Percentiles rank a stretch among this genome's conserved stretches.
Conservation (phyloP, 805 yeast genomes). For the Yueomyces sp. region DNA sequence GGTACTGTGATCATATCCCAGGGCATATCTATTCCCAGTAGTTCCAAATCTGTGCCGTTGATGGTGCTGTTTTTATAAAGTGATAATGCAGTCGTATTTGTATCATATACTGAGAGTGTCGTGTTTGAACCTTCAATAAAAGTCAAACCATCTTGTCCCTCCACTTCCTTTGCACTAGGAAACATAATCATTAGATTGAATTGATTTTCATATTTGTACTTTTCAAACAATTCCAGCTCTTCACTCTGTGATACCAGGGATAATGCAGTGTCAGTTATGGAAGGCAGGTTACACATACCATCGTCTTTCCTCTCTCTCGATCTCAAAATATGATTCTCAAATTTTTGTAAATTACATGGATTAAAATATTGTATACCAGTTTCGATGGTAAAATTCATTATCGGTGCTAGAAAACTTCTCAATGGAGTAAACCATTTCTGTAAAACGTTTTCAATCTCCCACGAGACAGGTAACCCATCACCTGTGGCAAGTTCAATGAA, state of each 20-base stretch:
- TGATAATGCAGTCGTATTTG: background rate
- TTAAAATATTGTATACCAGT: constrained; percentile 60
- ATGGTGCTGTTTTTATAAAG: background rate
- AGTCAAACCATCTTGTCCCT: constrained; percentile 29
- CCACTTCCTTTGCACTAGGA: constrained; percentile 14
- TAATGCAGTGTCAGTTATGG: background rate
- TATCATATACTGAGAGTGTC: background rate
- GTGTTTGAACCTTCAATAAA: constrained; percentile 5
- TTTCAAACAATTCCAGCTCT: constrained; percentile 20
- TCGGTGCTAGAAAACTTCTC: constrained; percentile 35
- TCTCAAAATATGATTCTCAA: too few species aligned
- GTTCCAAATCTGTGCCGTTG: background rate
- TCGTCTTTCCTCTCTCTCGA: constrained; percentile 6
- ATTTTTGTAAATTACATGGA: too few species aligned
- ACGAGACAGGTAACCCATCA: constrained; percentile 49
- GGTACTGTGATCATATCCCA: constrained; percentile 50
- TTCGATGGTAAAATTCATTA: constrained; percentile 63
- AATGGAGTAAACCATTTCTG: constrained; percentile 43
- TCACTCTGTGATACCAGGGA: background rate
- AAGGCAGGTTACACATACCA: constrained; percentile 17
- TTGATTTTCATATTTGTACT: constrained; percentile 30
- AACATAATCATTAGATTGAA: constrained; percentile 36
- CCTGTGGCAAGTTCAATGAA: constrained; percentile 65
- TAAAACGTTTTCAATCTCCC: constrained; percentile 57
- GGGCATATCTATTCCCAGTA: background rate